These are phyloP conservation scores for Euphorbia lathyris DNA, from an alignment of 345 rosid genomes.

Conservation along the genomic window DNA sequence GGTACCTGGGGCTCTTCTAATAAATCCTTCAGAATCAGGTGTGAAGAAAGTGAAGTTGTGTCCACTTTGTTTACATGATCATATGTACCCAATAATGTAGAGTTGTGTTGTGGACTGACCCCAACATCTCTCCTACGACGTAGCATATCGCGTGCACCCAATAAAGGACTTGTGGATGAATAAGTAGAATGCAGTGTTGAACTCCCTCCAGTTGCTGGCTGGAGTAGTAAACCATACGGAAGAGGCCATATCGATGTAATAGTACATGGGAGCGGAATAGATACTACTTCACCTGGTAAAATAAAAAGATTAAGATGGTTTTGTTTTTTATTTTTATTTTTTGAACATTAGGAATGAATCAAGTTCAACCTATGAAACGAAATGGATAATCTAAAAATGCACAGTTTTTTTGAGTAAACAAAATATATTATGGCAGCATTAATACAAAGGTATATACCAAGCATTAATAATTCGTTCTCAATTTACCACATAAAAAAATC, in stretches of 20 bases:
- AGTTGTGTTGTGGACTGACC: constrained; percentile 44
- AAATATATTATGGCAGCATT: background rate
- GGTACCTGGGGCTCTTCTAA: constrained; percentile 82
- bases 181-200: constrained; percentile 37
- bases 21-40: constrained; percentile 73
- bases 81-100: constrained; percentile 32
- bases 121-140: constrained; percentile 62
- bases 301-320: background rate
- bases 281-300: constrained; percentile 71
- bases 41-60: constrained; percentile 51
- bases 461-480: background rate
- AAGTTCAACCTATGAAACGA: background rate
- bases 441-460: background rate
- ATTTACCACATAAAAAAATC: background rate
- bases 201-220: constrained; percentile 56
- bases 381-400: no score
- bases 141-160: constrained; percentile 51
- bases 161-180: constrained; percentile 48
- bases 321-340: no score
- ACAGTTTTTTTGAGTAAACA: no score
- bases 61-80: constrained; percentile 50
- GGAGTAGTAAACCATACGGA: constrained; percentile 84
- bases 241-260: constrained; percentile 87
- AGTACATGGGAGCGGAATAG: constrained; percentile 61
- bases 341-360: background rate